Evolutionary conservation across 176 grass and related monocot species (phyloP).

Genomic region (Juncus inflexus): DNA sequence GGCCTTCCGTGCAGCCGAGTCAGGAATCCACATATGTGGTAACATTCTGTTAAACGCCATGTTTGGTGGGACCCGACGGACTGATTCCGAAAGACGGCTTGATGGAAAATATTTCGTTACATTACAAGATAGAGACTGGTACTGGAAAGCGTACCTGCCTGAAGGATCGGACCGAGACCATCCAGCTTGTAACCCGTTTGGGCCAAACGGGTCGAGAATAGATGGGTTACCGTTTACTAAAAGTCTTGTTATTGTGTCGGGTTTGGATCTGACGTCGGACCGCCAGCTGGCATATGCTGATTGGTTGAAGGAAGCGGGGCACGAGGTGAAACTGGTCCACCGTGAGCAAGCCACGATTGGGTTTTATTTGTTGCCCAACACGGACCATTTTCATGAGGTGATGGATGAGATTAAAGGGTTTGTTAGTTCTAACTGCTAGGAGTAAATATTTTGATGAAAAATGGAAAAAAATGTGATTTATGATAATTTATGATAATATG

Average conservation of each 20-base stretch:
- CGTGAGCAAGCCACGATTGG: slow-evolving; percentile 82
- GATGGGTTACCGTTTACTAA: slow-evolving; percentile 59
- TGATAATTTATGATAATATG: slow-evolving; percentile 20
- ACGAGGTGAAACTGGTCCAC: slow-evolving; percentile 65
- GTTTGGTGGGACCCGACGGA: slow-evolving; percentile 71
- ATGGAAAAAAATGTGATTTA: not conserved
- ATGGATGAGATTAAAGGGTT: slow-evolving; percentile 95
- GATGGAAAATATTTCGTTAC: slow-evolving; percentile 99
- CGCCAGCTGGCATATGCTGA: slow-evolving; percentile 81
- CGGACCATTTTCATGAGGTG: slow-evolving; percentile 85
- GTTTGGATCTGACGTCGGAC: slow-evolving; percentile 82
- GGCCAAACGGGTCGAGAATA: slow-evolving; percentile 57
- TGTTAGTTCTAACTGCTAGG: slow-evolving; percentile 63
- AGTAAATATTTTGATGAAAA: slow-evolving; percentile 33
- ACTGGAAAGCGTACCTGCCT: slow-evolving; percentile 98
- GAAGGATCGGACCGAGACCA: slow-evolving; percentile 89
- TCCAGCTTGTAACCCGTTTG: slow-evolving; percentile 90
- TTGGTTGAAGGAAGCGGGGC: slow-evolving; percentile 60
- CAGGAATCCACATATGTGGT: slow-evolving; percentile 61
- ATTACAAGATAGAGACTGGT: slow-evolving; percentile 96
- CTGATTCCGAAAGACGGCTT: slow-evolving; percentile 71
- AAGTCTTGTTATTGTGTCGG: slow-evolving; percentile 90
- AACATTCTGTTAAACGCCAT: slow-evolving; percentile 95
- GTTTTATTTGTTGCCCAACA: slow-evolving; percentile 92
- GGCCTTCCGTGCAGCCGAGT: slow-evolving; percentile 59